Conservation (phyloP, 2,329 filamentous ascomycete genomes). For the Claviceps africana region DNA sequence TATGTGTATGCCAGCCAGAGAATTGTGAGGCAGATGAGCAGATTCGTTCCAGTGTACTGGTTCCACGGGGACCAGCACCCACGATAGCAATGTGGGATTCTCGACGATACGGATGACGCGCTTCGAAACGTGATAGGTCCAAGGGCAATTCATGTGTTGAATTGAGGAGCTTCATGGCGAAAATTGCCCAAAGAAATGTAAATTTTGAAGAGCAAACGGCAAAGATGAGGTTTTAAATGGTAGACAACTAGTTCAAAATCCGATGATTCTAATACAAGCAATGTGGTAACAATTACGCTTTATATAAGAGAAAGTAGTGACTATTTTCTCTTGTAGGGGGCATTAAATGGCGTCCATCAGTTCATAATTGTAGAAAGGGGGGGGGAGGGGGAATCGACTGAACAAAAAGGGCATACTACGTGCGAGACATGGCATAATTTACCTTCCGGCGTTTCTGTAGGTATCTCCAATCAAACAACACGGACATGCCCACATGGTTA, state of each 20-base stretch:
- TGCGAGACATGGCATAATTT: background rate
- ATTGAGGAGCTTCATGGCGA: background rate
- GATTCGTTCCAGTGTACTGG: constrained; percentile 4
- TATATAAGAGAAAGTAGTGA: background rate
- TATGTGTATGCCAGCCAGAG: background rate
- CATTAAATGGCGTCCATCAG: background rate
- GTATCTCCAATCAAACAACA: background rate
- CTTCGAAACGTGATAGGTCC: background rate
- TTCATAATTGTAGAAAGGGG: background rate
- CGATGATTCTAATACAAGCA: too few relatives aligned
- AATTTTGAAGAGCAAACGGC: background rate
- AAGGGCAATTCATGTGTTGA: background rate
- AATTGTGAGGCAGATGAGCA: constrained; percentile 2
- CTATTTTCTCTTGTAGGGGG: background rate
- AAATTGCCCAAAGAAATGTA: too few relatives aligned
- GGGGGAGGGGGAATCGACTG: background rate
- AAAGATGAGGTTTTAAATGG: background rate
- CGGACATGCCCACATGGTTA: background rate
- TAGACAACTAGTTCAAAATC: background rate
- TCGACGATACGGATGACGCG: background rate
- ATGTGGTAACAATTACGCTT: too few relatives aligned
- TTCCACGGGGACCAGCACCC: constrained; percentile 4
- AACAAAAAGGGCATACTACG: background rate
- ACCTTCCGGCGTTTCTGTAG: too few relatives aligned
- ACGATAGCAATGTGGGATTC: constrained; percentile 4